Conservation (phyloP, 179 eudicot genomes). For the Heliamphora ciliata region DNA sequence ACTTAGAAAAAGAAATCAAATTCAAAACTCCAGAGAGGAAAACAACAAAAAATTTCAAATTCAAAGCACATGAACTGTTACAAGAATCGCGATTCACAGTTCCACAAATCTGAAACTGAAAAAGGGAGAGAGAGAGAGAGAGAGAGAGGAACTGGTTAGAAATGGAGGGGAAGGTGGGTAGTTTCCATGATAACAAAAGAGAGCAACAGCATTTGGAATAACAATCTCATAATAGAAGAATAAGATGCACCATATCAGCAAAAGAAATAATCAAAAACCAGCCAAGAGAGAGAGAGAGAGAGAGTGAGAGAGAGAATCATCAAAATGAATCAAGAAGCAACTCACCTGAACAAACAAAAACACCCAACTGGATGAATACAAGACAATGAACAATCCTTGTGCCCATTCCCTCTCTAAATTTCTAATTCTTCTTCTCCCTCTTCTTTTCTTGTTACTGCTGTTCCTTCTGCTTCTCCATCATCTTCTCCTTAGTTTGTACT, state of each 20-base stretch:
- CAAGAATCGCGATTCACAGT: not conserved
- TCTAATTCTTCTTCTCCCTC: not conserved
- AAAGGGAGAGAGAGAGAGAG: not conserved
- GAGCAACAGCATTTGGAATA: slow-evolving; percentile 1
- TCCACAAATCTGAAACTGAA: not conserved
- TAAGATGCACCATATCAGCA: not conserved
- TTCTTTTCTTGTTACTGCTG: not conserved
- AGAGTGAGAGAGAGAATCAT: not conserved
- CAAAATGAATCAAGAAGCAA: not conserved
- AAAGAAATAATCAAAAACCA: not conserved
- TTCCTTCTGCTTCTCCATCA: slow-evolving; percentile 6
- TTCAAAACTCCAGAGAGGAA: not conserved
- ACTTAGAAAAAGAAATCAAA: not conserved
- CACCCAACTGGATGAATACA: slow-evolving; percentile 19
- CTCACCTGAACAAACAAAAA: slow-evolving; percentile 28
- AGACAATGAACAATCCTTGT: slow-evolving; percentile 19
- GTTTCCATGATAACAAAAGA: not conserved
- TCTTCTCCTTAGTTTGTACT: not conserved
- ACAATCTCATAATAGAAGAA: slow-evolving; percentile 6
- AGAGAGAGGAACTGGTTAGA: not conserved
- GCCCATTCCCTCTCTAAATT: slow-evolving; percentile 15
- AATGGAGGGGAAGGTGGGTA: not conserved
- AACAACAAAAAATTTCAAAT: not conserved
- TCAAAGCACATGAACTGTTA: not conserved
- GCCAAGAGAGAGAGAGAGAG: not conserved